A percentile compares a stretch with the other conserved stretches of the same genome.
Conservation (phyloP, 257 asterid species). For the Solanum chiquidenum region DNA sequence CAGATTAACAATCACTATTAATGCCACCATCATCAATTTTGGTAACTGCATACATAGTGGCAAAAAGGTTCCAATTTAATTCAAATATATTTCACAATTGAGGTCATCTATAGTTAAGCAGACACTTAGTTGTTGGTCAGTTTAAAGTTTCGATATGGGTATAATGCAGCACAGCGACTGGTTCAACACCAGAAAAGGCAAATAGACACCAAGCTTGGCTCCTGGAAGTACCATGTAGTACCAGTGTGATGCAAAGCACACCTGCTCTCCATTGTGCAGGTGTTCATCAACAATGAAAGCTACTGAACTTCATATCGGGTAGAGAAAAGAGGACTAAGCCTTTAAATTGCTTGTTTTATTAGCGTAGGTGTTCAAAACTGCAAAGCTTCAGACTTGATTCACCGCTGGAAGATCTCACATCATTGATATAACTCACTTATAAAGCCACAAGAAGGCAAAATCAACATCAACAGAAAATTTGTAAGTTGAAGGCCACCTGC, state of each 20-base stretch:
- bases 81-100: not conserved
- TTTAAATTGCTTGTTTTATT: not conserved
- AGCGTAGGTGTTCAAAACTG: not conserved
- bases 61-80: not conserved
- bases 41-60: not conserved
- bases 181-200: not conserved
- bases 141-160: not conserved
- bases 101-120: not conserved
- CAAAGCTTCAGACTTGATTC: not conserved
- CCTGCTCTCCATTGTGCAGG: not conserved
- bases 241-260: not conserved
- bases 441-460: not conserved
- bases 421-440: not conserved
- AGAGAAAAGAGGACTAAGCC: not conserved
- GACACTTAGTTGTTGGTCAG: not conserved
- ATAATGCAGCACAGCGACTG: not conserved
- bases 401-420: not conserved
- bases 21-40: not conserved
- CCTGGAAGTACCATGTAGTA: not conserved
- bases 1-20: not conserved
- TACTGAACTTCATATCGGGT: not conserved
- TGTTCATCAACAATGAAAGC: not conserved
- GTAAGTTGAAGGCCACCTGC: not conserved
- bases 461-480: not conserved
- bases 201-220: not conserved